phyloP scores from a whole-genome alignment of 1,284 basidiomycete genomes.

The Waitea zeae region DNA sequence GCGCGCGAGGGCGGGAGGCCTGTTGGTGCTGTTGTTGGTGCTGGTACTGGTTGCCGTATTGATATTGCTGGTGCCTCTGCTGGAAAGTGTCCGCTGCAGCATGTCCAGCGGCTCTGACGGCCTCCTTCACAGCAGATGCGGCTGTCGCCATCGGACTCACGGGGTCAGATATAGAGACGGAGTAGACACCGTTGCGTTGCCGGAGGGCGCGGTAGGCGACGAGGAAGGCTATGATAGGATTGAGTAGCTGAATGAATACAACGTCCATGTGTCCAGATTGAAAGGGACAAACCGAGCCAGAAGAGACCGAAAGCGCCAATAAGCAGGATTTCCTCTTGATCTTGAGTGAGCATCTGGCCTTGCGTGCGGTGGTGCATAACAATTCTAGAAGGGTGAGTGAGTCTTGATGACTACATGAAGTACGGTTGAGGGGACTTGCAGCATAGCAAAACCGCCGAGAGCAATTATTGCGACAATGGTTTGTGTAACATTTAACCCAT shows the following conservation, averaged over 20 bases:
- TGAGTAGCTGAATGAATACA: background rate
- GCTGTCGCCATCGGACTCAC: no score
- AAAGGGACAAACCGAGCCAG: conserved; percentile 42
- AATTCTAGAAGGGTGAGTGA: conserved; percentile 21
- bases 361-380: conserved; percentile 44
- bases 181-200: background rate
- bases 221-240: conserved; percentile 15
- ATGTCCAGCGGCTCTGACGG: no score
- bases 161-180: no score
- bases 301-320: conserved; percentile 52
- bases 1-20: no score
- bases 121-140: no score
- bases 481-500: conserved; percentile 56
- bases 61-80: no score
- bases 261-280: background rate
- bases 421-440: no score
- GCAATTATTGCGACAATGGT: conserved; percentile 53
- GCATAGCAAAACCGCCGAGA: conserved; percentile 37
- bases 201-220: conserved; percentile 10
- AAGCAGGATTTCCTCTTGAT: conserved; percentile 53
- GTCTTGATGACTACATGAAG: no score
- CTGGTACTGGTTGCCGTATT: no score
- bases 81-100: no score
- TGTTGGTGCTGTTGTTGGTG: no score
- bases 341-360: conserved; percentile 36